Base-by-base conservation (phyloP, 73 alveolate genomes). In the Symbiodinium natans region DNA sequence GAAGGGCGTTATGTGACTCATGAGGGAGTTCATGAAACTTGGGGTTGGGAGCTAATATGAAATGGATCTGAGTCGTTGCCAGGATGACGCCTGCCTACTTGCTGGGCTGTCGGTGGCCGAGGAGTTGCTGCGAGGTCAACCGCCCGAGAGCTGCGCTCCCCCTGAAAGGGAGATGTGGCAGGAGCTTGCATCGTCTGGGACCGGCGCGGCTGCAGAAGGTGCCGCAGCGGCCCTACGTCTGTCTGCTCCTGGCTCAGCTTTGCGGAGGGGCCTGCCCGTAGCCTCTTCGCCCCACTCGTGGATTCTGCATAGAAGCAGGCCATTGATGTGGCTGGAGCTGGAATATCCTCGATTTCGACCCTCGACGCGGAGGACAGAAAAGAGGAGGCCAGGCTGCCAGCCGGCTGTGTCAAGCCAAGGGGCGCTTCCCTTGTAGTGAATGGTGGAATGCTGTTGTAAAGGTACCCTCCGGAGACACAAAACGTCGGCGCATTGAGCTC, bases 11-110 rank as follows among this genome's bases (percentile, higher is more conserved):
- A n/a, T n/a, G n/a, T n/a, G n/a, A n/a, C n/a, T n/a, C n/a, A n/a
- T n/a, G n/a, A n/a, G n/a, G n/a, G n/a, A n/a, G n/a, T n/a, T n/a
- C n/a, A n/a, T n/a, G n/a, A n/a, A n/a, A n/a, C n/a, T n/a, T n/a
- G n/a, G n/a, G n/a, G n/a, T n/a, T n/a, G n/a, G n/a, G n/a, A n/a
- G n/a, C n/a, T n/a, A n/a, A n/a, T n/a, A n/a, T n/a, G n/a, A n/a
- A n/a, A n/a, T n/a, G n/a, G n/a, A n/a, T n/a, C n/a, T n/a, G n/a
- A n/a, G n/a, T n/a, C n/a, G n/a, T 29, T 74, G 84, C 41, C 36
- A 90, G 97, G 97, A 90, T 42, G 97, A 90, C 52, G 97, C 97
- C 2, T 71, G 97, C 80, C 97, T 90, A 43, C 97, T 90, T 27
- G 97, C 97, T 15, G 97, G 87, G 27, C 54, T 90, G 33, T 54